These are phyloP conservation scores for Trichoderma sp. DNA, from an alignment of 2,329 filamentous ascomycete species.

Conservation along the genomic window DNA sequence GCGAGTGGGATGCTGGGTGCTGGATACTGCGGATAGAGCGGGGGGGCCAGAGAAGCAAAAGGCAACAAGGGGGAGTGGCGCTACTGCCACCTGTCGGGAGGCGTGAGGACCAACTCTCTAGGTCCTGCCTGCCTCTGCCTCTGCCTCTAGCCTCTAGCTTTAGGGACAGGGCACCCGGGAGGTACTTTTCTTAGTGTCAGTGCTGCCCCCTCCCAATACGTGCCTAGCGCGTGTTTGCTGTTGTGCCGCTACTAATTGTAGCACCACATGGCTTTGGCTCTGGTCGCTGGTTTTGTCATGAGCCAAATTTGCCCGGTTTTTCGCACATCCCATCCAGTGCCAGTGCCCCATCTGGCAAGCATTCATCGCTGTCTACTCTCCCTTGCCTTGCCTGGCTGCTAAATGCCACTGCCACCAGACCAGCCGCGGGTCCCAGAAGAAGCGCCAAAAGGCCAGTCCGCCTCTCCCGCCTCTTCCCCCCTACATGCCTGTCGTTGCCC, in stretches of 20 bases:
- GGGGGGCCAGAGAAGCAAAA: not conserved
- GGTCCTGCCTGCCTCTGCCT: not conserved
- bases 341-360: constrained; percentile 17
- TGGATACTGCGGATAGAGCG: constrained; percentile 10
- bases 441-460: not conserved
- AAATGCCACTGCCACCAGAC: not conserved
- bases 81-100: constrained; percentile 3
- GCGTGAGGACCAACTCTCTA: not conserved
- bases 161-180: constrained; percentile 2
- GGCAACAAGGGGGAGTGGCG: constrained; percentile 4
- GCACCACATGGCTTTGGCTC: constrained; percentile 8
- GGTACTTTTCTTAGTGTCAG: constrained; percentile 19
- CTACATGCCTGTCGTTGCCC: not conserved
- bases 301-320: constrained; percentile 19
- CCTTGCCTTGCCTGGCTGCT: not conserved
- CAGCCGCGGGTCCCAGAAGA: not conserved
- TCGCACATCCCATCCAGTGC: not conserved
- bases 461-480: not conserved
- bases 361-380: constrained; percentile 8
- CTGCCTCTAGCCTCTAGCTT: not conserved
- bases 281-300: not conserved
- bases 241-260: constrained; percentile 12
- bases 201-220: not conserved
- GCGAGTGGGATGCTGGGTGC: constrained; percentile 5
- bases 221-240: not conserved